phyloP scores from a whole-genome alignment of 1,284 basidiomycete genomes.

The Rhodotorula sp. region DNA sequence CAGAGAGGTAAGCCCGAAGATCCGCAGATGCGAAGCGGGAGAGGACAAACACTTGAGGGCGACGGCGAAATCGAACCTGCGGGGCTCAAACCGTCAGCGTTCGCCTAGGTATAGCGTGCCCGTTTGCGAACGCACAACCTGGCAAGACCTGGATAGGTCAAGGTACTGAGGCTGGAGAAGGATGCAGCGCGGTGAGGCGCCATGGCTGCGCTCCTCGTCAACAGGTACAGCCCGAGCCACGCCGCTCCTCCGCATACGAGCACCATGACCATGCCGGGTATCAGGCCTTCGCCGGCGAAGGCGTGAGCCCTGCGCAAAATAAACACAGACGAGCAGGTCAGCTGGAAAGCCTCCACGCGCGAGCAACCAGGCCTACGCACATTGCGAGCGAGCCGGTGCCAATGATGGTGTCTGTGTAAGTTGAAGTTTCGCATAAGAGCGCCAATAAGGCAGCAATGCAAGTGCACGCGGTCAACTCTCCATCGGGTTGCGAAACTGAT shows the following conservation, averaged over 20 bases:
- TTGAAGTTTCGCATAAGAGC: not conserved
- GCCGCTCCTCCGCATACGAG: conserved; percentile 77
- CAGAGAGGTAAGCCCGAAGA: not conserved
- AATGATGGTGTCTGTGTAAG: conserved; percentile 24
- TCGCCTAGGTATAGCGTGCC: no score
- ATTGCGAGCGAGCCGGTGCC: conserved; percentile 34
- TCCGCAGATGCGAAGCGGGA: not conserved
- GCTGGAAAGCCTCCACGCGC: not conserved
- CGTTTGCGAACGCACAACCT: conserved; percentile 45
- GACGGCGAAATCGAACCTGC: conserved; percentile 76
- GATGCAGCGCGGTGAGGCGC: conserved; percentile 71
- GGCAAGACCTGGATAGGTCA: conserved; percentile 65
- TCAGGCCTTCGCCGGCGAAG: conserved; percentile 50
- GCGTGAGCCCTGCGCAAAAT: conserved; percentile 48
- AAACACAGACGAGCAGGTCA: not conserved
- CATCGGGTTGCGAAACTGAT: no score
- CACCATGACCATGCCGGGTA: conserved; percentile 79
- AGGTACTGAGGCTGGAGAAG: conserved; percentile 79
- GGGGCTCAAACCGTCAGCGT: not conserved
- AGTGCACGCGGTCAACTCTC: no score
- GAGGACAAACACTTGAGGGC: conserved; percentile 70
- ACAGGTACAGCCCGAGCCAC: conserved; percentile 83
- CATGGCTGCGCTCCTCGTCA: conserved; percentile 80
- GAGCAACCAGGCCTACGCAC: not conserved
- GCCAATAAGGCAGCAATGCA: no score